Percentiles rank a stretch among this genome's conserved stretches.
Evolutionary conservation across 805 yeast species (phyloP).

Genomic region (Wickerhamiella alocasiicola): DNA sequence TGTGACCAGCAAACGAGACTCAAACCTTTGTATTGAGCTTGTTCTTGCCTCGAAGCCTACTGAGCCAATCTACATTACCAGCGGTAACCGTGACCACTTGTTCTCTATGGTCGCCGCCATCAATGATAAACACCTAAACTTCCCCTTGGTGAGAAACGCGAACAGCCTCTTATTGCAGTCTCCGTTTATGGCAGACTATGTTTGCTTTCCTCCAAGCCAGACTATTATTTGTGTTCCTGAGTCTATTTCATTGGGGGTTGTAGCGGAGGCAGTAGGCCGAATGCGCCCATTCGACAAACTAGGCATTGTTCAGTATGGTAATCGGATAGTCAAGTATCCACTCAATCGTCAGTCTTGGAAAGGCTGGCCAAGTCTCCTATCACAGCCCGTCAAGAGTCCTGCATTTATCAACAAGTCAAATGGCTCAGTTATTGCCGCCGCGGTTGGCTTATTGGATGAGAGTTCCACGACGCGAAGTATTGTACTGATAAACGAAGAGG

Average conservation of each 20-base stretch:
- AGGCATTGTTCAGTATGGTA: constrained; percentile 12
- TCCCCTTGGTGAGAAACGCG: constrained; percentile 8
- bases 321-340: neutral
- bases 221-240: constrained; percentile 12
- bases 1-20: neutral
- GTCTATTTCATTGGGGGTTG: neutral
- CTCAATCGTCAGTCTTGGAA: constrained; percentile 10
- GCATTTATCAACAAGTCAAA: neutral
- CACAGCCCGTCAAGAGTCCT: neutral
- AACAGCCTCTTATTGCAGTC: neutral
- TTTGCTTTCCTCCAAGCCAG: constrained; percentile 9
- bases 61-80: constrained; percentile 2
- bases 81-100: constrained; percentile 7
- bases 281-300: constrained; percentile 12
- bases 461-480: neutral
- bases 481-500: constrained; percentile 1
- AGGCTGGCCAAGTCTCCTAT: constrained; percentile 5
- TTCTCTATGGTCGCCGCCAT: constrained; percentile 11
- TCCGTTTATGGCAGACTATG: constrained; percentile 9
- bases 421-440: neutral
- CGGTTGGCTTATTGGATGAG: neutral
- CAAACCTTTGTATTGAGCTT: constrained; percentile 1
- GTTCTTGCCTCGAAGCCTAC: neutral
- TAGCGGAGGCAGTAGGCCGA: constrained; percentile 11
- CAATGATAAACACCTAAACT: constrained; percentile 8